These are phyloP conservation scores for Pseudogymnoascus pannorum DNA, from an alignment of 2,329 filamentous ascomycete species.

Conservation along the genomic window DNA sequence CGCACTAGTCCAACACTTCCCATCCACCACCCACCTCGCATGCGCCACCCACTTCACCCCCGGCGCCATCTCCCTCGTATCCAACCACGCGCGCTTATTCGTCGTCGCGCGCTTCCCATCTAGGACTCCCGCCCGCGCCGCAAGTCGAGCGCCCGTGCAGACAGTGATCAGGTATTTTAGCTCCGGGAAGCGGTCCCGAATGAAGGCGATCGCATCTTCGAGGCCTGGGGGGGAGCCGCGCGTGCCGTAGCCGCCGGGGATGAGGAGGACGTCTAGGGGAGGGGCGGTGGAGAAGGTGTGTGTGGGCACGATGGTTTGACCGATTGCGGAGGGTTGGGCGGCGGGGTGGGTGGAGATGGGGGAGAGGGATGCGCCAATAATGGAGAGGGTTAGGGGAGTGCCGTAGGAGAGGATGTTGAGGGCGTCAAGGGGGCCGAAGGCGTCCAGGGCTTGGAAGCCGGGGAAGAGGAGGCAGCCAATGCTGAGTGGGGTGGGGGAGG, in stretches of 20 bases:
- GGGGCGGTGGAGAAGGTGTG: constrained; percentile 43
- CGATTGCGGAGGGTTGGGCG: constrained; percentile 17
- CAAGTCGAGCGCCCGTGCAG: constrained; percentile 56
- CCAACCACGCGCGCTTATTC: constrained; percentile 53
- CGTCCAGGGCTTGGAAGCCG: constrained; percentile 33
- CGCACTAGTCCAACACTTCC: constrained; percentile 59
- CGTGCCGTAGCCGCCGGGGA: constrained; percentile 55
- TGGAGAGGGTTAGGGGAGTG: constrained; percentile 25
- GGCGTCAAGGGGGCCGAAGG: not conserved
- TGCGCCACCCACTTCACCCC: constrained; percentile 52
- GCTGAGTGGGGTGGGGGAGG: not conserved
- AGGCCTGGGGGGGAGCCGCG: constrained; percentile 28
- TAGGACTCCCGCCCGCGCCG: constrained; percentile 52
- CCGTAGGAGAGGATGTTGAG: constrained; percentile 16
- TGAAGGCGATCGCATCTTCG: constrained; percentile 36
- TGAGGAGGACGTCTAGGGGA: constrained; percentile 54
- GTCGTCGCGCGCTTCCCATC: constrained; percentile 56
- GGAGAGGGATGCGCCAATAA: constrained; percentile 28
- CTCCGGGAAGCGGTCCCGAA: constrained; percentile 37
- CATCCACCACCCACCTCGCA: constrained; percentile 59
- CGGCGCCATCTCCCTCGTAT: constrained; percentile 39
- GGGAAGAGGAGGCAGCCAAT: constrained; percentile 30
- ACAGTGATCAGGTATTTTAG: constrained; percentile 54
- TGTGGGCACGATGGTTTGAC: constrained; percentile 38
- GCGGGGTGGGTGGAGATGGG: constrained; percentile 21